Evolutionary conservation across 2,329 filamentous ascomycete genomes (phyloP).

Genomic region (Hortaea werneckii): DNA sequence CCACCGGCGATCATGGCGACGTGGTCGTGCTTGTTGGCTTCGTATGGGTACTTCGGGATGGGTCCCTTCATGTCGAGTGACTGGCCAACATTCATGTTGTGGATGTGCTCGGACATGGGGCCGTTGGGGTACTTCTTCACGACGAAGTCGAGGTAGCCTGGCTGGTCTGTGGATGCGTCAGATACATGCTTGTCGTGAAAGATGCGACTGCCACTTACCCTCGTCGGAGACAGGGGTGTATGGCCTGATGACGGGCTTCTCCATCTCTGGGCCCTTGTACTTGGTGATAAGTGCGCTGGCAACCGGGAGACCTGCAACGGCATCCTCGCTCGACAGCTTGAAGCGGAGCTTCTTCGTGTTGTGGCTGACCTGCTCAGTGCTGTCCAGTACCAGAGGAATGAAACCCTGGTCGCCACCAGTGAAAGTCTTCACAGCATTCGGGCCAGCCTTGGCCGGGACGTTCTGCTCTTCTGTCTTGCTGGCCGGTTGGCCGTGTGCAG

Average conservation of each 20-base stretch:
- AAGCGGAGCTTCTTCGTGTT: constrained; percentile 94
- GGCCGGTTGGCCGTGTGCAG: constrained; percentile 14
- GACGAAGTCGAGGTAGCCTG: constrained; percentile 76
- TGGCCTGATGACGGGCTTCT: constrained; percentile 80
- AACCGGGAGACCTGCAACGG: constrained; percentile 70
- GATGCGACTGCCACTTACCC: constrained; percentile 40
- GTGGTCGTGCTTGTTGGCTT: constrained; percentile 84
- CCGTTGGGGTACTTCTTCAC: constrained; percentile 88
- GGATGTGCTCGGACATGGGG: constrained; percentile 83
- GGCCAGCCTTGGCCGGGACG: constrained; percentile 28
- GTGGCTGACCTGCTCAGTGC: constrained; percentile 73
- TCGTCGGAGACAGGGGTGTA: constrained; percentile 91
- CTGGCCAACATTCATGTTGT: constrained; percentile 73
- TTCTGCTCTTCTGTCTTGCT: constrained; percentile 28
- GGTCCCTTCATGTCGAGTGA: constrained; percentile 88
- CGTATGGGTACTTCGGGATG: constrained; percentile 86
- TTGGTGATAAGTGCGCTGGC: constrained; percentile 86
- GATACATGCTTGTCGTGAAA: neutral
- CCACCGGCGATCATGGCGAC: constrained; percentile 83
- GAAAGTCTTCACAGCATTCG: constrained; percentile 46
- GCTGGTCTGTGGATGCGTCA: constrained; percentile 43
- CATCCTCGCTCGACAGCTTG: constrained; percentile 70
- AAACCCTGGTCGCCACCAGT: constrained; percentile 86
- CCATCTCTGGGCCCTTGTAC: constrained; percentile 70
- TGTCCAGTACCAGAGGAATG: constrained; percentile 67